Conservation (phyloP, 169 alveolate genomes). For the Plasmodium cynomolgi region DNA sequence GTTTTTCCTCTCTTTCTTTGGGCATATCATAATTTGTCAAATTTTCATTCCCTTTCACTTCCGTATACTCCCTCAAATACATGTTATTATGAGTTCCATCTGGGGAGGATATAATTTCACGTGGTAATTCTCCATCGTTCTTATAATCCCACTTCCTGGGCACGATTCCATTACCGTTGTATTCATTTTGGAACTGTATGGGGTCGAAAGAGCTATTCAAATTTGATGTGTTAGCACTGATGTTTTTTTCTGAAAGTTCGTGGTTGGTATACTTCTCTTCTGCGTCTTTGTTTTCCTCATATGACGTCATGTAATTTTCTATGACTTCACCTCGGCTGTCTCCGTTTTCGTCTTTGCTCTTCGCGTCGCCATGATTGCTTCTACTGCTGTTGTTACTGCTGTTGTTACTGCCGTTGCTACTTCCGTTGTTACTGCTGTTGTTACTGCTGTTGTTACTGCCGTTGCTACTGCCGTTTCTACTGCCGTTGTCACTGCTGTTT, state of each 20-base stretch:
- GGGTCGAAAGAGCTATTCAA: background rate
- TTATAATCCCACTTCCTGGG: background rate
- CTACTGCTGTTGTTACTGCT: background rate
- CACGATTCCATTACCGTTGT: background rate
- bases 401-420: background rate
- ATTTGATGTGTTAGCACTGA: background rate
- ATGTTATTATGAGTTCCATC: background rate
- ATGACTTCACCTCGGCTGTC: background rate
- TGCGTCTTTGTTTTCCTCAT: background rate
- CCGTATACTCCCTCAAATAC: background rate
- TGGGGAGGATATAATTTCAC: background rate
- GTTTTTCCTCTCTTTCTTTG: background rate
- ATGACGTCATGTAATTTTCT: background rate
- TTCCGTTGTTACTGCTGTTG: background rate
- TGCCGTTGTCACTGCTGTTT: background rate
- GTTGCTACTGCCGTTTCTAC: background rate
- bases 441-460: background rate
- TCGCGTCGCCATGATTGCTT: background rate
- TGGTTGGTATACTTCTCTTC: background rate
- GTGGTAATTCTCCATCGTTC: background rate
- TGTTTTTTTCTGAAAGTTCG: background rate
- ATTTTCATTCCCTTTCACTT: background rate
- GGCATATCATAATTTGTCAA: background rate
- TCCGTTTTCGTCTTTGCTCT: background rate
- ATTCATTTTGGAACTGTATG: background rate